Evolutionary conservation across 176 grass and related monocot species (phyloP).

Genomic region (Pontederia paniculata): DNA sequence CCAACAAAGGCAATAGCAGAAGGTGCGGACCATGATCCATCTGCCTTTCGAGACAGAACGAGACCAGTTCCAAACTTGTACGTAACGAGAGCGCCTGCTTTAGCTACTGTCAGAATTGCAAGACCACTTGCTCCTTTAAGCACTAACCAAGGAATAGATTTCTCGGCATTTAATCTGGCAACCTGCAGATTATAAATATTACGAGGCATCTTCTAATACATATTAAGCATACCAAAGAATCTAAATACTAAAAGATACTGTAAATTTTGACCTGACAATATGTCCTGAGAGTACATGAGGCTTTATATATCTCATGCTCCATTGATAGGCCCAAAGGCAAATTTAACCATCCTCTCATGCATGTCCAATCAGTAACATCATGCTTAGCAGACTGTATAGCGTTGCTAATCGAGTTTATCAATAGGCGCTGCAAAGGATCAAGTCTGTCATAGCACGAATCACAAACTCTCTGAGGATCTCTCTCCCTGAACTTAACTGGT

Average conservation of each 20-base stretch:
- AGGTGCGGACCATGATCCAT: conserved; percentile 85
- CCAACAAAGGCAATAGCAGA: conserved; percentile 67
- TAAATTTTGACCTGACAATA: conserved; percentile 41
- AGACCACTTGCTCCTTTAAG: conserved; percentile 74
- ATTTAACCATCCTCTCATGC: conserved; percentile 75
- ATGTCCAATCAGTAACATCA: conserved; percentile 86
- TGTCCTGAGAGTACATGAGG: conserved; percentile 45
- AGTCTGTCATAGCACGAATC: conserved; percentile 79
- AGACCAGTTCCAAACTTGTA: conserved; percentile 85
- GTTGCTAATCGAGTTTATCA: conserved; percentile 65
- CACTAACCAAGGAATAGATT: conserved; percentile 62
- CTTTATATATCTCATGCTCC: conserved; percentile 92
- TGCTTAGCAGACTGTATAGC: conserved; percentile 63
- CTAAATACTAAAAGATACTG: not conserved
- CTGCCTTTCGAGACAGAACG: conserved; percentile 60
- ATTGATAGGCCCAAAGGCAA: conserved; percentile 72
- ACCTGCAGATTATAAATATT: conserved; percentile 28
- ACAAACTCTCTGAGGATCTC: conserved; percentile 70
- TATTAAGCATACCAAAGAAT: not conserved
- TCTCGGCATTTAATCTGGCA: conserved; percentile 57
- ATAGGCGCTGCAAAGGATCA: conserved; percentile 65
- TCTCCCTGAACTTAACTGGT: conserved; percentile 55
- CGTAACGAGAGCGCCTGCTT: conserved; percentile 74
- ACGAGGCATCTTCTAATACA: not conserved
- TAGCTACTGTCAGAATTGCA: conserved; percentile 70